A percentile compares a stretch with the other conserved stretches of the same genome.
Conservation (phyloP, 2,329 filamentous ascomycete species). For the Aspergillus glaucus region DNA sequence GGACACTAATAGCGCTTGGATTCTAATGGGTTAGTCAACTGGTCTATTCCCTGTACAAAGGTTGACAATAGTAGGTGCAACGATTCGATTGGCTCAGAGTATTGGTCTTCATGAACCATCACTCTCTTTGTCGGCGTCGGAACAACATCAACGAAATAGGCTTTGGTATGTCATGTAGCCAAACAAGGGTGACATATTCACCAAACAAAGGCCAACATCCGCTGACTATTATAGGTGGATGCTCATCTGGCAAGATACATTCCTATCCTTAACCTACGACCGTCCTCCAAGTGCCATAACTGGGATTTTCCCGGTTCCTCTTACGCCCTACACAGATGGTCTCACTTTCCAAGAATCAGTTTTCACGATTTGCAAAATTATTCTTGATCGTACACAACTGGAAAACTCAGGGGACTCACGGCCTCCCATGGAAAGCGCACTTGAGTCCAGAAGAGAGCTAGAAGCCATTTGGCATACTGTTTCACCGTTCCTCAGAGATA, state of each 20-base stretch:
- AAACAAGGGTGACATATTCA: background rate
- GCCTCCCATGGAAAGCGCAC: background rate
- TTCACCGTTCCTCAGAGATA: slow-evolving; percentile 7
- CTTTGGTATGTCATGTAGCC: slow-evolving; percentile 5
- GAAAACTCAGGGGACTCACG: slow-evolving; percentile 1
- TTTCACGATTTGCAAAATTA: slow-evolving; percentile 10
- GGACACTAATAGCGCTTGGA: slow-evolving; percentile 20
- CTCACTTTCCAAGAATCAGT: slow-evolving; percentile 11
- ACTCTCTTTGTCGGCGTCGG: slow-evolving; percentile 1
- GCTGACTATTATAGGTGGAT: slow-evolving; percentile 11
- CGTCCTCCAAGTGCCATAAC: slow-evolving; percentile 12
- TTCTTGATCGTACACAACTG: slow-evolving; percentile 6
- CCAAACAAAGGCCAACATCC: background rate
- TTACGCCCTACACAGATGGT: slow-evolving; percentile 2
- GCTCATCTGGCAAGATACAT: slow-evolving; percentile 17
- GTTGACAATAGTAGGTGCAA: slow-evolving; percentile 8
- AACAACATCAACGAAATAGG: slow-evolving; percentile 4
- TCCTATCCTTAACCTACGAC: slow-evolving; percentile 19
- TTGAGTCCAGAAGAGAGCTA: background rate
- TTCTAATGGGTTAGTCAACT: slow-evolving; percentile 14
- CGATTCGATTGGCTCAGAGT: slow-evolving; percentile 18
- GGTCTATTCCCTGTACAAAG: background rate
- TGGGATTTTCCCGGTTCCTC: slow-evolving; percentile 7
- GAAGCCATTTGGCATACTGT: slow-evolving; percentile 6
- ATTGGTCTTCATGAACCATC: slow-evolving; percentile 17